These are phyloP conservation scores for Aspergillus nidulans DNA, from an alignment of 495 filamentous ascomycete genomes.

Conservation along the genomic window DNA sequence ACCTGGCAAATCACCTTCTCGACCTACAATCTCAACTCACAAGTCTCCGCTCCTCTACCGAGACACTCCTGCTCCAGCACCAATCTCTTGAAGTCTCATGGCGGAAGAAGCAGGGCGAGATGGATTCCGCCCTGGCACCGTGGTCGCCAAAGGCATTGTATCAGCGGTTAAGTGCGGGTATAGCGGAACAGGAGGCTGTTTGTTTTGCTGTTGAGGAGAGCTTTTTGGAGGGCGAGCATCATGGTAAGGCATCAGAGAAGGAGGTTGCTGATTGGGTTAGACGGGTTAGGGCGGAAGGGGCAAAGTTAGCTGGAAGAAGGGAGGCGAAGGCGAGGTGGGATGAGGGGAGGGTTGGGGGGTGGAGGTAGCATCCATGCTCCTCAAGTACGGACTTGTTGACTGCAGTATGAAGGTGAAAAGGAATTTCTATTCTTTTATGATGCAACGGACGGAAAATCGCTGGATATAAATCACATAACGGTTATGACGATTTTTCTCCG, in stretches of 20 bases:
- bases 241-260: constrained; percentile 60
- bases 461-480: background rate
- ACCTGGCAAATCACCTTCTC: constrained; percentile 63
- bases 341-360: constrained; percentile 88
- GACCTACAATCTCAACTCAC: constrained; percentile 58
- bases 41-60: constrained; percentile 59
- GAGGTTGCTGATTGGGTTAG: constrained; percentile 81
- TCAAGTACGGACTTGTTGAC: background rate
- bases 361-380: constrained; percentile 56
- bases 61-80: constrained; percentile 75
- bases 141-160: constrained; percentile 85
- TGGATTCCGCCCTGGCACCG: constrained; percentile 77
- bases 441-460: background rate
- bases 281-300: constrained; percentile 70
- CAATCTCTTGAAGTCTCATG: constrained; percentile 87
- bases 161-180: constrained; percentile 64
- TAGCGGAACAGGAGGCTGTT: constrained; percentile 79
- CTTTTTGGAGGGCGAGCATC: constrained; percentile 63
- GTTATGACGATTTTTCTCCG: background rate
- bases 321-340: constrained; percentile 91
- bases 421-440: background rate
- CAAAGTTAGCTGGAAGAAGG: constrained; percentile 65
- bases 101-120: constrained; percentile 79
- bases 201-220: constrained; percentile 83
- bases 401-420: background rate